Base-by-base conservation (phyloP, 768 basidiomycete species). In the Phanerodontia chrysosporium region DNA sequence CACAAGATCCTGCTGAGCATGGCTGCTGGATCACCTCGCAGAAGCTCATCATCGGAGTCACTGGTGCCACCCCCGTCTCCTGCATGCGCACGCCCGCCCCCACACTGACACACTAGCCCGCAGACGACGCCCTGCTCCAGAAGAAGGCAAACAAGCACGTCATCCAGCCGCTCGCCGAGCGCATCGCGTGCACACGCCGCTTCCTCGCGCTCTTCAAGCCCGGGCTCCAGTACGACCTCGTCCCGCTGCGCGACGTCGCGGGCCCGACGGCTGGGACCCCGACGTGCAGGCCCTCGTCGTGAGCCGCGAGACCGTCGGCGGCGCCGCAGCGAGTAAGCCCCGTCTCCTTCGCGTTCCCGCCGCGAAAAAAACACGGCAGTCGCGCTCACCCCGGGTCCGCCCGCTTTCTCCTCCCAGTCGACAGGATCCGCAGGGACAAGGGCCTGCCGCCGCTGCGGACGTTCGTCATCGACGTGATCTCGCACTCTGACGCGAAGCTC, bases 1-100 rank as follows among this genome's bases (percentile, higher is more conserved):
- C 97, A 99, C 76, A 97, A 97, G 74, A 95, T 99, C 60, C 83
- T 99, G 28, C 82, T 99, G 12, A 91, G 92, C 67, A 93, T 97
- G 86, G 89, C 84, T 86, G 91, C 1, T 94, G 89, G 81, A 85
- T 98, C 57, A 79, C 95, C 0, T 69, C 74, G 45, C 71, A 79
- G 62, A 95, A 94, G 71, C 74, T 98, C 66, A 92, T 98, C 61
- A 85, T 98, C 63, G 97, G 97, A 4, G 76, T 98, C 39, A 91
- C 92, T 55, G 89, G 92, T 89, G 79, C 25, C n/a, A 32, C 24
- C 12, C 36, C n/a, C 39, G n/a, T n/a, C n/a, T n/a, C n/a, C n/a
- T n/a, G n/a, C n/a, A n/a, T n/a, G n/a, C n/a, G n/a, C n/a, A n/a
- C n/a, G n/a, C n/a, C n/a, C n/a, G n/a, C n/a, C n/a, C 28, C 13